Evolutionary conservation across 495 filamentous ascomycete genomes (phyloP).

Genomic region (Parmelia sp.): DNA sequence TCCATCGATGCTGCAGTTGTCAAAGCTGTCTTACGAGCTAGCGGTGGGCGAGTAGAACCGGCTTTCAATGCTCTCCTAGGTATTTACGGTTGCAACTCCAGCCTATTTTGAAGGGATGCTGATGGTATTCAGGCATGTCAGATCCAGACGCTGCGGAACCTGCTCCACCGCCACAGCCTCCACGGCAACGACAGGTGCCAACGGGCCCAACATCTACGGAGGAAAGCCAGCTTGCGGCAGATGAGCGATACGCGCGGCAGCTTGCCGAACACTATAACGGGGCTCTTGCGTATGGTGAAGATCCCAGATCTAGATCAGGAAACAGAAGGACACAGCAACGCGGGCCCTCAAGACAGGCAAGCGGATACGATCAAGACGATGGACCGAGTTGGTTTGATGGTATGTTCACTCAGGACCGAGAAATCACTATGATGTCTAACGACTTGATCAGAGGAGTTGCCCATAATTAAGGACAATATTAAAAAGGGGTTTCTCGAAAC

Average conservation of each 20-base stretch:
- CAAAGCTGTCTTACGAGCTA: conserved; percentile 81
- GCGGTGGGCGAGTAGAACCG: conserved; percentile 80
- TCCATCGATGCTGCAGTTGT: conserved; percentile 72
- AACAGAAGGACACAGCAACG: conserved; percentile 23
- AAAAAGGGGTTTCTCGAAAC: conserved; percentile 93
- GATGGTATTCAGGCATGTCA: conserved; percentile 64
- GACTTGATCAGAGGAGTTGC: conserved; percentile 67
- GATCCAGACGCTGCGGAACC: conserved; percentile 79
- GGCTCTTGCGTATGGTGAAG: conserved; percentile 45
- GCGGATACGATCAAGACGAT: conserved; percentile 49
- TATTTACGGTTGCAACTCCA: conserved; percentile 33
- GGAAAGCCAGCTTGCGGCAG: conserved; percentile 75
- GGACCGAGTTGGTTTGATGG: conserved; percentile 88
- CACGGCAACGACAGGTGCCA: conserved; percentile 49
- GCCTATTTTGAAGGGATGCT: background rate
- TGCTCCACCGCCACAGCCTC: conserved; percentile 60
- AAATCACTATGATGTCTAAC: background rate
- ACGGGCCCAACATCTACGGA: conserved; percentile 49
- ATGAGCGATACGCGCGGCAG: conserved; percentile 90
- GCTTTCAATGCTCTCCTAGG: conserved; percentile 93
- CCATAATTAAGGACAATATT: conserved; percentile 87
- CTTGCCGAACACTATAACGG: conserved; percentile 84
- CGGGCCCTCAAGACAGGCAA: conserved; percentile 22
- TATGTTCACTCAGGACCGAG: conserved; percentile 27
- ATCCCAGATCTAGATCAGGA: conserved; percentile 39